These are phyloP conservation scores for Capsella rubella DNA, from an alignment of 441 rosid genomes.

Conservation along the genomic window DNA sequence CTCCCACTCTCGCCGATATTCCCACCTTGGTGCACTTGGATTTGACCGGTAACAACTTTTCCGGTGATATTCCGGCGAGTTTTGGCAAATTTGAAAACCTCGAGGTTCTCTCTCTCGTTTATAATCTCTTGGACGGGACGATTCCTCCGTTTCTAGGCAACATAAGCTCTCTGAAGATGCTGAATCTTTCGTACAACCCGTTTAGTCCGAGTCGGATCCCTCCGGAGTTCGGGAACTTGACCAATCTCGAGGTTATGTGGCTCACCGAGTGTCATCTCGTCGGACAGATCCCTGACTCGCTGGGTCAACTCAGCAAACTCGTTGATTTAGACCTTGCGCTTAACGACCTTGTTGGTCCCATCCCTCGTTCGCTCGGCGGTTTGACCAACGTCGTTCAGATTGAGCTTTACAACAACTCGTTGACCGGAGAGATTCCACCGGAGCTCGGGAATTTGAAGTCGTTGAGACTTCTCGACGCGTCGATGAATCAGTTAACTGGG, in stretches of 20 bases:
- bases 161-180: slow-evolving; percentile 66
- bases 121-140: slow-evolving; percentile 73
- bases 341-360: slow-evolving; percentile 64
- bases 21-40: slow-evolving; percentile 63
- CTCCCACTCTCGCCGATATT: slow-evolving; percentile 61
- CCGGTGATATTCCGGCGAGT: slow-evolving; percentile 81
- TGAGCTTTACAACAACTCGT: slow-evolving; percentile 93
- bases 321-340: slow-evolving; percentile 85
- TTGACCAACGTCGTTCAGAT: slow-evolving; percentile 72
- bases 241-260: slow-evolving; percentile 87
- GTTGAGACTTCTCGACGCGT: slow-evolving; percentile 78
- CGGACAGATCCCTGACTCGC: slow-evolving; percentile 85
- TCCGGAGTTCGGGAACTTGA: slow-evolving; percentile 82
- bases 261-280: slow-evolving; percentile 77
- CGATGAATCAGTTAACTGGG: slow-evolving; percentile 81
- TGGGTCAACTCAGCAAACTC: slow-evolving; percentile 71
- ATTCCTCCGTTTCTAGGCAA: slow-evolving; percentile 81
- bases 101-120: slow-evolving; percentile 82
- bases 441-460: slow-evolving; percentile 65
- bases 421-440: slow-evolving; percentile 73
- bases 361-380: slow-evolving; percentile 76
- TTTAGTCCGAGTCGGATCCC: slow-evolving; percentile 82
- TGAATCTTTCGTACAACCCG: slow-evolving; percentile 88
- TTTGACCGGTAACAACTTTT: slow-evolving; percentile 83
- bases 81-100: slow-evolving; percentile 71